phyloP scores from a whole-genome alignment of 352 stramenopile species.

The Aphanomyces cochlioides region DNA sequence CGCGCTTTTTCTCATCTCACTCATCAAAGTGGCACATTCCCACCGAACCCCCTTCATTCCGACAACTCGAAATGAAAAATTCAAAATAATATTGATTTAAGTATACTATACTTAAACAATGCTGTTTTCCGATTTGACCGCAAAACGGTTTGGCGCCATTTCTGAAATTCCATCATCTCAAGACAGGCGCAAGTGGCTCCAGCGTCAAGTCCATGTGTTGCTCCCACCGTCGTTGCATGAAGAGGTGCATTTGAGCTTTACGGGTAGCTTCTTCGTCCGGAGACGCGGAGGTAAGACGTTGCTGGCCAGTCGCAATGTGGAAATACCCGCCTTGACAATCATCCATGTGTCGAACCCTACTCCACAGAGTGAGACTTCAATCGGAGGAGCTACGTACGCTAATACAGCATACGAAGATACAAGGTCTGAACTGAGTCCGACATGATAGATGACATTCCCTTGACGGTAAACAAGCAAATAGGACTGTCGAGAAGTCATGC shows the following conservation, averaged over 20 bases:
- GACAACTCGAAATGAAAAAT: no score
- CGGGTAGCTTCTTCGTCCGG: background rate
- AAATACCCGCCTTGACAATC: background rate
- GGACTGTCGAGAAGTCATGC: background rate
- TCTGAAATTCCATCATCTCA: background rate
- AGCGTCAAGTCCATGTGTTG: background rate
- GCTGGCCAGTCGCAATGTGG: background rate
- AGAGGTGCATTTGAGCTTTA: background rate
- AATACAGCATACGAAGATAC: background rate
- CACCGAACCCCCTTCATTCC: background rate
- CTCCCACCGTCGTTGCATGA: background rate
- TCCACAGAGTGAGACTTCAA: no score
- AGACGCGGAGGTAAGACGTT: background rate
- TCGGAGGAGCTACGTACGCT: background rate
- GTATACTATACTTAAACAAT: no score
- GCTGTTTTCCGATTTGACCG: no score
- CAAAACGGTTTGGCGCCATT: no score
- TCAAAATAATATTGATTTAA: no score
- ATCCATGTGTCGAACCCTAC: no score
- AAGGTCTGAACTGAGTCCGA: background rate
- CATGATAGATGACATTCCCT: background rate
- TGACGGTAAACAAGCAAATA: background rate
- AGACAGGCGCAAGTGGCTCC: background rate
- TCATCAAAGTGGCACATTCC: background rate
- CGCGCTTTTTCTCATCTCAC: no score